Evolutionary conservation across 805 yeast genomes (phyloP), one percentile per base, ranked within the genome.

Genomic region (Saccharomycopsis synnaedendra): DNA sequence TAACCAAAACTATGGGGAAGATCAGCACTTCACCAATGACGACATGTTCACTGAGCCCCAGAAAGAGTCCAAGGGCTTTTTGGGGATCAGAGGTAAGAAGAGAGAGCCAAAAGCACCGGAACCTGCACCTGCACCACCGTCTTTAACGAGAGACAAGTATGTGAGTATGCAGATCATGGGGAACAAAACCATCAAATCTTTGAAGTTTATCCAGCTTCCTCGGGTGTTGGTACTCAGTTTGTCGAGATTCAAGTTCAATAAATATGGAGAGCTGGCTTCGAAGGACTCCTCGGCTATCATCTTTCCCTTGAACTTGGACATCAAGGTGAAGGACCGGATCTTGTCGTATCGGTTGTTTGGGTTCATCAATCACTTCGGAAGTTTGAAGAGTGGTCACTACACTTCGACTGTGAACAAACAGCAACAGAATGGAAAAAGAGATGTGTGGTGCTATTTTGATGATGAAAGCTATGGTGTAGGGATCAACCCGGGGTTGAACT

Each of bases 171-270:
- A 51, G 37, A 51, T 50, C 29, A 45, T 38, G 9, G 53, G 53
- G 9, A 50, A 39, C 10, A 52, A 52, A 42, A 79, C 93, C 44
- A 68, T 82, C 19, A 90, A 93, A 61, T 72, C 79, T 27, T 67
- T 89, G 51, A 71, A 75, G 34, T 85, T 90, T 43, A 80, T 95
- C 2, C 68, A 90, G 41, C 65, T 90, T 36, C 97, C 98, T 0
- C 78, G 76, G 41, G 73, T 85, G 2, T 69, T 90, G 50, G 80
- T 90, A 28, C 76, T 90, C 41, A 96, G 90, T 61, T 72, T 90
- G 53, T 88, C 94, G 54, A 68, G 98, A 55, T 90, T 90, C 64
- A 63, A 56, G 58, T 74, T 71, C 46, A 68, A 60, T 63, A 72
- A 67, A 56, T 75, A 72, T 53, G 60, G 78, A 39, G 72, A 48